A percentile compares a stretch with the other conserved stretches of the same genome.
These are phyloP conservation scores for Byssoonygena ceratinophila DNA, from an alignment of 2,329 filamentous ascomycete genomes.

Conservation along the genomic window DNA sequence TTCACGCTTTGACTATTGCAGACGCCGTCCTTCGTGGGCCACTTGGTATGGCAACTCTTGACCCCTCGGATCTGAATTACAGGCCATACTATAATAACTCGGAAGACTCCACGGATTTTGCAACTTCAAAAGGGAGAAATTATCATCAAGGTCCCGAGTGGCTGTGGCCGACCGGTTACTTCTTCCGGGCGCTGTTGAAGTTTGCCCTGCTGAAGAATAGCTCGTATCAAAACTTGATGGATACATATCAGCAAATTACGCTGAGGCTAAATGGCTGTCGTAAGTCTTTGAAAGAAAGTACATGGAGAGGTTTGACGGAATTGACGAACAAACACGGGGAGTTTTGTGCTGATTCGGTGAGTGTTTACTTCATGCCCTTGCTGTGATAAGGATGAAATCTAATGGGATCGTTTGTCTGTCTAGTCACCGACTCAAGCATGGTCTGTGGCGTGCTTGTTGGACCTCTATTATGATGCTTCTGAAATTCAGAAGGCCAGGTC, in stretches of 20 bases:
- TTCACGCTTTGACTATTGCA: constrained; percentile 66
- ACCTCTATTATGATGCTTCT: constrained; percentile 82
- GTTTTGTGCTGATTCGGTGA: constrained; percentile 75
- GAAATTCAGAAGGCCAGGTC: constrained; percentile 10
- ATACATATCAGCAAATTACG: constrained; percentile 92
- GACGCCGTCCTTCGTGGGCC: constrained; percentile 75
- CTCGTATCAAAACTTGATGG: constrained; percentile 53
- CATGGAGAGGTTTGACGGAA: constrained; percentile 87
- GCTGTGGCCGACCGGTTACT: constrained; percentile 96
- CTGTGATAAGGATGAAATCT: neutral
- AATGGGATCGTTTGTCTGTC: constrained; percentile 15
- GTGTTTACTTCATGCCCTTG: constrained; percentile 28
- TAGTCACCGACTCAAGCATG: constrained; percentile 91
- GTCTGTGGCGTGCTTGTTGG: constrained; percentile 89
- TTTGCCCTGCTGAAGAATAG: constrained; percentile 71
- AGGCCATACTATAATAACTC: constrained; percentile 89
- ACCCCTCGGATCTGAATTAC: constrained; percentile 87
- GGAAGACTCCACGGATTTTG: constrained; percentile 83
- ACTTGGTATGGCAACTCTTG: constrained; percentile 88
- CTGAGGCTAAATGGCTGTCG: constrained; percentile 73
- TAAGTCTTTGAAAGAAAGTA: constrained; percentile 64
- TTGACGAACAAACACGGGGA: constrained; percentile 83
- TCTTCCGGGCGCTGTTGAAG: constrained; percentile 78
- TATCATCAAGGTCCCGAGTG: constrained; percentile 98
- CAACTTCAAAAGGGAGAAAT: constrained; percentile 86